Conservation (phyloP, 768 basidiomycete genomes). For the Trametes cingulata region DNA sequence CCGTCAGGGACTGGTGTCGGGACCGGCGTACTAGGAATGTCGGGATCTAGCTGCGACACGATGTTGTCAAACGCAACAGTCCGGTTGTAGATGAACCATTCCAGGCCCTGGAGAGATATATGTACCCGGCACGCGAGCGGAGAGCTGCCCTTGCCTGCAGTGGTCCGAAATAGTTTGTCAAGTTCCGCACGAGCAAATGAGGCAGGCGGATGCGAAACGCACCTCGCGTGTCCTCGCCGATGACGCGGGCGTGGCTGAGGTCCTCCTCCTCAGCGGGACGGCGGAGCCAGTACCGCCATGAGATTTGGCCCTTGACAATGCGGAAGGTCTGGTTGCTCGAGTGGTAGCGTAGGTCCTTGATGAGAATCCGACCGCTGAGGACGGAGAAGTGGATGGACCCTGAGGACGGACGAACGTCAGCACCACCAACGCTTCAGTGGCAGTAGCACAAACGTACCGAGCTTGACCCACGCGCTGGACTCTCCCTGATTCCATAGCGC, state of each 20-base stretch:
- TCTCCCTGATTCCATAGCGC: slow-evolving; percentile 76
- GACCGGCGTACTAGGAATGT: slow-evolving; percentile 17
- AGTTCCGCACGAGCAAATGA: background rate
- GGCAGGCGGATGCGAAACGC: slow-evolving; percentile 25
- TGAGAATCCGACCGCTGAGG: slow-evolving; percentile 80
- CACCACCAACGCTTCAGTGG: background rate
- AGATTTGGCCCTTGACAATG: slow-evolving; percentile 80
- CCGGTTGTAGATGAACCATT: slow-evolving; percentile 92
- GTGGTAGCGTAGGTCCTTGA: slow-evolving; percentile 88
- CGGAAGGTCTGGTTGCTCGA: slow-evolving; percentile 90
- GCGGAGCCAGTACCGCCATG: slow-evolving; percentile 95
- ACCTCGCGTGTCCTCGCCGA: slow-evolving; percentile 52
- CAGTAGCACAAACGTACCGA: slow-evolving; percentile 49
- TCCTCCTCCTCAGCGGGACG: slow-evolving; percentile 76
- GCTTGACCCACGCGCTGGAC: slow-evolving; percentile 81
- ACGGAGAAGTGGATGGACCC: slow-evolving; percentile 93
- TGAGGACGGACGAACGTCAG: slow-evolving; percentile 29
- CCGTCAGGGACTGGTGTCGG: slow-evolving; percentile 19
- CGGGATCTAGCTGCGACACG: slow-evolving; percentile 67
- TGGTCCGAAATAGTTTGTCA: background rate
- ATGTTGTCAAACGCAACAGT: slow-evolving; percentile 90
- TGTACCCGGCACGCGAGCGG: slow-evolving; percentile 78
- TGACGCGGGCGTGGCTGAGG: slow-evolving; percentile 46
- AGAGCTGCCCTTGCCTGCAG: slow-evolving; percentile 22
- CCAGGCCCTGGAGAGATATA: slow-evolving; percentile 78